Conservation (phyloP, 306 rosid species). For the Vigna reflexopilosa region DNA sequence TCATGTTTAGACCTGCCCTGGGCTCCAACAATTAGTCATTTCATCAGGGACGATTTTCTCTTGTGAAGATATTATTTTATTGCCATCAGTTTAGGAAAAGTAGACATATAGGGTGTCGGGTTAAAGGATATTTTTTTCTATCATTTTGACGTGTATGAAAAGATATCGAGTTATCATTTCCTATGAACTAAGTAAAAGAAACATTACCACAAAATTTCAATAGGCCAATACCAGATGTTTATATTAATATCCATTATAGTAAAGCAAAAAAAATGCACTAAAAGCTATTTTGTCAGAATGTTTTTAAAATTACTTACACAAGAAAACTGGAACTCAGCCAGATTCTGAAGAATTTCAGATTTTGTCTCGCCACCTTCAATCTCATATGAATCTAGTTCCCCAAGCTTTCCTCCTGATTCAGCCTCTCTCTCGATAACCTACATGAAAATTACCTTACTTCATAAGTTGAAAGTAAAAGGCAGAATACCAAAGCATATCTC, state of each 20-base stretch:
- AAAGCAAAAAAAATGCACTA: not conserved
- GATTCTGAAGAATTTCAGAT: constrained; percentile 90
- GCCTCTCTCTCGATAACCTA: constrained; percentile 86
- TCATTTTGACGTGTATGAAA: not conserved
- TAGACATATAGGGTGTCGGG: not conserved
- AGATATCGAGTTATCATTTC: not conserved
- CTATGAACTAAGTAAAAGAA: not conserved
- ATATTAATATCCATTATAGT: not conserved
- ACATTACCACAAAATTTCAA: not conserved
- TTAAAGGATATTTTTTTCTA: not conserved
- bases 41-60: not conserved
- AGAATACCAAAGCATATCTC: constrained; percentile 27
- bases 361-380: constrained; percentile 98
- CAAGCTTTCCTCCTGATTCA: constrained; percentile 87
- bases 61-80: not conserved
- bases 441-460: constrained; percentile 30
- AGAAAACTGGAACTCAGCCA: constrained; percentile 95
- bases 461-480: constrained; percentile 17
- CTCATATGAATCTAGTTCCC: constrained; percentile 90
- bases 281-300: constrained; percentile 6
- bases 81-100: not conserved
- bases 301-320: constrained; percentile 69
- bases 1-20: not conserved
- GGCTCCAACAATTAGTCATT: not conserved
- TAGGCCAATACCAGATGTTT: not conserved